Evolutionary conservation across 495 filamentous ascomycete species (phyloP), one percentile per base, ranked within the genome.

Genomic region (Rhypophila decipiens): DNA sequence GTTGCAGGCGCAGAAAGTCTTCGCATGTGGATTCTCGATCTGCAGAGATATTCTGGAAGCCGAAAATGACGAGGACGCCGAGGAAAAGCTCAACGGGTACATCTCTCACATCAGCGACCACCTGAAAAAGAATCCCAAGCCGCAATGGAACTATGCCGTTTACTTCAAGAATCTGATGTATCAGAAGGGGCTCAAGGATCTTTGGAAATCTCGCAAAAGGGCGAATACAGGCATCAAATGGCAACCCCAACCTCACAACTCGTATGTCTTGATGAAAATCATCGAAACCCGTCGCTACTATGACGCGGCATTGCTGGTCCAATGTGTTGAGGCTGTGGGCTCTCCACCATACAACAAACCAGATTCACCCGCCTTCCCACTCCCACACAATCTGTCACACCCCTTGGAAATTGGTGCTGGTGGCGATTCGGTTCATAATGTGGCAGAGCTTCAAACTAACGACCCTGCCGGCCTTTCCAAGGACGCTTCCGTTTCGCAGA

Each of bases 41-140:
- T 59, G 59, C 40, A 38, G 39, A n/a, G 42, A 53, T 3, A 49
- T 63, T 1, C 53, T 57, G 15, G 59, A 60, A 42, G 52, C 59
- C 10, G 19, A 53, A 4, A 35, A 21, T 17, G 46, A 54, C 7
- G 48, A 39, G 12, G 56, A 56, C 12, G 46, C 49, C 2, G 40
- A 46, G 0, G 35, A 48, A 20, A 48, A 43, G 20, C 46, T 44
- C 1, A 24, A 44, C n/a, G 46, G 55, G 20, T 63, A 63, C 46
- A 52, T 63, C 39, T 45, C 50, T 33, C 59, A 63, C 35, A 51
- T 63, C 13, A 39, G 40, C 42, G 55, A 55, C 37, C 59, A 63
- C 33, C 51, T 53, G 12, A 46, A 60, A 33, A 51, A 52, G 15
- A 50, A 51, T 24, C 49, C 46, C 4, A 41, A 51, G 33, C 52